phyloP scores from a whole-genome alignment of 1,284 basidiomycete species.

The Microbotryum silenes-acaulis region DNA sequence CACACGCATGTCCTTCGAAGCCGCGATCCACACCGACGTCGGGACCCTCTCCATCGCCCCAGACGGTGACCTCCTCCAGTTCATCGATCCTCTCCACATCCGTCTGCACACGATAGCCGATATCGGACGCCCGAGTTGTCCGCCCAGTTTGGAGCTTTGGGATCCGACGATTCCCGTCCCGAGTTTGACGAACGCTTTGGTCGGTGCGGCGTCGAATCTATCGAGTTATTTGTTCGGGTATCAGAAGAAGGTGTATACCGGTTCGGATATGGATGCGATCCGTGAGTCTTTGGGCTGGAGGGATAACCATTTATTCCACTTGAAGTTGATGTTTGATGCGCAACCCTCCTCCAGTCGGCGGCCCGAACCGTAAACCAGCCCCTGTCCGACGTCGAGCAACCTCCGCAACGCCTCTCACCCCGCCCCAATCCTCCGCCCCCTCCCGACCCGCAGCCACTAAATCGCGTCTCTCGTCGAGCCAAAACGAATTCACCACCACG shows the following conservation, averaged over 20 bases:
- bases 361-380: slow-evolving; percentile 9
- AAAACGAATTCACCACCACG: not conserved
- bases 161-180: slow-evolving; percentile 20
- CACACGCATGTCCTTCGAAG: slow-evolving; percentile 17
- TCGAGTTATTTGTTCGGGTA: slow-evolving; percentile 20
- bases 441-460: not conserved
- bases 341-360: slow-evolving; percentile 16
- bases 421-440: not conserved
- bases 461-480: not conserved
- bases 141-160: slow-evolving; percentile 8
- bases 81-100: slow-evolving; percentile 25
- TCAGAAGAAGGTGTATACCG: slow-evolving; percentile 18
- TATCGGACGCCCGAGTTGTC: slow-evolving; percentile 19
- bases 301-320: too few relatives aligned
- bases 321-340: not conserved
- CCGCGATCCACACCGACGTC: slow-evolving; percentile 20
- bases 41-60: slow-evolving; percentile 14
- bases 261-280: slow-evolving; percentile 20
- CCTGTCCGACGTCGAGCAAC: slow-evolving; percentile 17
- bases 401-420: slow-evolving; percentile 4
- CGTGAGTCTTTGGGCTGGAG: slow-evolving; percentile 3
- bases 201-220: slow-evolving; percentile 13
- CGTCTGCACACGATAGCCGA: slow-evolving; percentile 26
- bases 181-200: slow-evolving; percentile 6
- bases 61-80: slow-evolving; percentile 29